A percentile compares a stretch with the other conserved stretches of the same genome.
Evolutionary conservation across 2,329 filamentous ascomycete genomes (phyloP).

Genomic region (Pleoardoris graminearum): DNA sequence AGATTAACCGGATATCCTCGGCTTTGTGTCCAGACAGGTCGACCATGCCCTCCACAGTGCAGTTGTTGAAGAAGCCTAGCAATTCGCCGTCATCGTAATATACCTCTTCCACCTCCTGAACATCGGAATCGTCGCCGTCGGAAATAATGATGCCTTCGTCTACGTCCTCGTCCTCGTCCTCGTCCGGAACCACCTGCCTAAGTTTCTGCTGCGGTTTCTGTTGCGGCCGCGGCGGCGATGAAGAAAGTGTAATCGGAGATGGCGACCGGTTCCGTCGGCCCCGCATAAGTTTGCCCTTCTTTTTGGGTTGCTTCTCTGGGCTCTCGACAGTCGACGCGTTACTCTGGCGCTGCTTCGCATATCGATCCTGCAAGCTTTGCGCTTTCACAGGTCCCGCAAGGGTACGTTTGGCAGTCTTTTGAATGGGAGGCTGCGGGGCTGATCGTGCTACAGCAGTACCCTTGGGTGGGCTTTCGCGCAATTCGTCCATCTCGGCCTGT

Average conservation of each 20-base stretch:
- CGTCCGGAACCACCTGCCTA: slow-evolving; percentile 23
- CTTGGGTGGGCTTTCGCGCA: slow-evolving; percentile 27
- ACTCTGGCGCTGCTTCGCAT: slow-evolving; percentile 29
- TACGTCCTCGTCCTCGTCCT: slow-evolving; percentile 17
- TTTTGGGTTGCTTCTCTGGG: slow-evolving; percentile 24
- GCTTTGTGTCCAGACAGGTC: slow-evolving; percentile 79
- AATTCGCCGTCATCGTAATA: slow-evolving; percentile 58
- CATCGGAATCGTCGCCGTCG: slow-evolving; percentile 51
- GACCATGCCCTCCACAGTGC: slow-evolving; percentile 72
- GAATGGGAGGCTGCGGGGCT: slow-evolving; percentile 34
- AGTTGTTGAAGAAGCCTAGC: slow-evolving; percentile 81
- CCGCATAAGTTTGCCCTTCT: slow-evolving; percentile 53
- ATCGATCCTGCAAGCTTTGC: slow-evolving; percentile 63
- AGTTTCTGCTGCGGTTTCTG: slow-evolving; percentile 23
- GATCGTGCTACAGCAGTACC: slow-evolving; percentile 26
- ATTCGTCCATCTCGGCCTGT: slow-evolving; percentile 39
- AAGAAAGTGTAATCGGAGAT: slow-evolving; percentile 13
- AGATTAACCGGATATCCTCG: slow-evolving; percentile 68
- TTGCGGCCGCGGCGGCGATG: slow-evolving; percentile 16
- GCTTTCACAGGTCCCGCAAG: slow-evolving; percentile 55
- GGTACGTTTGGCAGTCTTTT: slow-evolving; percentile 58
- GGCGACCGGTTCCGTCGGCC: slow-evolving; percentile 50
- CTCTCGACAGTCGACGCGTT: slow-evolving; percentile 21
- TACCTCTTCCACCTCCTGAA: slow-evolving; percentile 37
- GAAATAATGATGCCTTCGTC: slow-evolving; percentile 42